phyloP scores from a whole-genome alignment of 805 yeast species.

The Cyberlindnera samutprakarnensis region DNA sequence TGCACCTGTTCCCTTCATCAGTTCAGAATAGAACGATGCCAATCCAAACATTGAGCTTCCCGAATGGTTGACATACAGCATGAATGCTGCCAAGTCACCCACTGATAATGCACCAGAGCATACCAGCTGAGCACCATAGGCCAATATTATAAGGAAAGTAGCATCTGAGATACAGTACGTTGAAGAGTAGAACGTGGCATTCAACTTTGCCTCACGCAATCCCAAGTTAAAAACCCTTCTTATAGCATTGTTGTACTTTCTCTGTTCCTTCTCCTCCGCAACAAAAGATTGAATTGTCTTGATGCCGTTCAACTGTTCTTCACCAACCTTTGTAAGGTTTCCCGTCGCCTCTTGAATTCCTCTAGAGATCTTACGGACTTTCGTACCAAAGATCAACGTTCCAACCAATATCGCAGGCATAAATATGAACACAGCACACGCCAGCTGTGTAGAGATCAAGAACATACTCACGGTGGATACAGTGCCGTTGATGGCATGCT shows the following conservation, averaged over 20 bases:
- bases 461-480: slow-evolving; percentile 92
- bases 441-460: slow-evolving; percentile 71
- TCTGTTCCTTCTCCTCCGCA: slow-evolving; percentile 76
- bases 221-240: slow-evolving; percentile 60
- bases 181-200: slow-evolving; percentile 70
- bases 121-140: slow-evolving; percentile 80
- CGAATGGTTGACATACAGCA: slow-evolving; percentile 93
- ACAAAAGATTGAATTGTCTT: slow-evolving; percentile 90
- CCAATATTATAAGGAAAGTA: slow-evolving; percentile 65
- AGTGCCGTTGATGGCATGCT: slow-evolving; percentile 73
- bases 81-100: slow-evolving; percentile 89
- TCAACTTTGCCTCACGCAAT: slow-evolving; percentile 68
- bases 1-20: slow-evolving; percentile 98
- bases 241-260: slow-evolving; percentile 68
- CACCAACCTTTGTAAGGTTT: slow-evolving; percentile 78
- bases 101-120: slow-evolving; percentile 65
- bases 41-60: slow-evolving; percentile 86
- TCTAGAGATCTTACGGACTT: slow-evolving; percentile 68
- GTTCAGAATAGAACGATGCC: slow-evolving; percentile 89
- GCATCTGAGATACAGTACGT: slow-evolving; percentile 84
- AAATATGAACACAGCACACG: slow-evolving; percentile 69
- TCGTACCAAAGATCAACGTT: slow-evolving; percentile 75
- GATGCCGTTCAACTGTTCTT: slow-evolving; percentile 83
- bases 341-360: slow-evolving; percentile 85
- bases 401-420: slow-evolving; percentile 78